phyloP scores from a whole-genome alignment of 2,329 filamentous ascomycete species.

The Cytospora piceicola region DNA sequence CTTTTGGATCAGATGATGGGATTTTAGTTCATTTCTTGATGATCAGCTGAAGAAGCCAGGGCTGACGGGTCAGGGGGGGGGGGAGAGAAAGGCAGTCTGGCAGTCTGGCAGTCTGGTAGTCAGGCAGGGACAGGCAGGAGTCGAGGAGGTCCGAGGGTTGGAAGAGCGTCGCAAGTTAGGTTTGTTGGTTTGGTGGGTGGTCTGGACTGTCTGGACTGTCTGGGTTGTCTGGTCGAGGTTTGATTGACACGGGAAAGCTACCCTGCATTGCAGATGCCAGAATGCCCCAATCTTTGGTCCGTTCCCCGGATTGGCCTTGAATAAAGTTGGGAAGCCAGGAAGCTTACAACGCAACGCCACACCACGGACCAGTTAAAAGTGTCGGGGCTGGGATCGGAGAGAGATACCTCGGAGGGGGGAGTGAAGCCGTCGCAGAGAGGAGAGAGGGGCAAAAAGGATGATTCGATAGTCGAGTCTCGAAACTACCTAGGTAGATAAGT shows the following conservation, averaged over 20 bases:
- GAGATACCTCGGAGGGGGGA: too few species aligned
- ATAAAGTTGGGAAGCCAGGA: background rate
- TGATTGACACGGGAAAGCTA: background rate
- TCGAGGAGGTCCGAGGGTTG: conserved; percentile 4
- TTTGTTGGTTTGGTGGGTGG: background rate
- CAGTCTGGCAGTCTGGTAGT: too few species aligned
- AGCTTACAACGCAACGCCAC: background rate
- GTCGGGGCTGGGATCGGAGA: too few species aligned
- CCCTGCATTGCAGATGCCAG: background rate
- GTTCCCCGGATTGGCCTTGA: background rate
- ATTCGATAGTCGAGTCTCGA: too few species aligned
- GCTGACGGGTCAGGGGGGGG: conserved; percentile 19
- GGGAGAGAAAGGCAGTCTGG: background rate
- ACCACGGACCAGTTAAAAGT: background rate
- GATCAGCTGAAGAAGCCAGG: conserved; percentile 18
- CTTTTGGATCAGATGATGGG: conserved; percentile 25
- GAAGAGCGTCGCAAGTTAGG: background rate
- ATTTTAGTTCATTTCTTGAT: conserved; percentile 23
- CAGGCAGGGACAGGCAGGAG: conserved; percentile 10
- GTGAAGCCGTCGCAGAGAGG: background rate
- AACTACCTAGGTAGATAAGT: too few species aligned
- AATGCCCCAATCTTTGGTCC: background rate
- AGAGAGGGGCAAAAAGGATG: background rate
- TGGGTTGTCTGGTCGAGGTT: background rate
- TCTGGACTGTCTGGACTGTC: background rate